phyloP scores from a whole-genome alignment of 1,139 yeast genomes.

The Candida buenavistaensis region DNA sequence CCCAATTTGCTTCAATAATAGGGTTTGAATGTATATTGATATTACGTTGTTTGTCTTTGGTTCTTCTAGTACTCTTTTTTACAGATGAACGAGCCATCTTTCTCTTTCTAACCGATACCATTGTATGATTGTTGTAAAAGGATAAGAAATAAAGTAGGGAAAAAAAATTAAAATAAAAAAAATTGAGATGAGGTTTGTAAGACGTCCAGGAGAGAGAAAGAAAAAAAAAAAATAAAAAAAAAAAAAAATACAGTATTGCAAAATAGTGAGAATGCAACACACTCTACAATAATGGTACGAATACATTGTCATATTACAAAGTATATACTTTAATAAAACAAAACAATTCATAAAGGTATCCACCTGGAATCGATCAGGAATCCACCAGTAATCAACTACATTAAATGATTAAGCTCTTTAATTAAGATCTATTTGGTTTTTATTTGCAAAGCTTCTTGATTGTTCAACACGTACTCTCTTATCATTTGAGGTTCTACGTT shows the following conservation, averaged over 20 bases:
- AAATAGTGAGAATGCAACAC: too few relatives aligned
- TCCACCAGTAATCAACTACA: too few relatives aligned
- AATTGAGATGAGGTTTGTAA: constrained; percentile 5
- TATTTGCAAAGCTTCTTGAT: constrained; percentile 1
- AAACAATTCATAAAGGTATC: too few relatives aligned
- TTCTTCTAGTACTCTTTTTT: constrained; percentile 64
- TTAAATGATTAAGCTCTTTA: too few relatives aligned
- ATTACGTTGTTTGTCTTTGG: constrained; percentile 67
- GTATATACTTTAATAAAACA: too few relatives aligned
- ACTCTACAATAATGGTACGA: too few relatives aligned
- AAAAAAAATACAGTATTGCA: neutral
- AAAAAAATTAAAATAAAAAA: constrained; percentile 1
- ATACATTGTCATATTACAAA: too few relatives aligned
- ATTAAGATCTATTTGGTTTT: too few relatives aligned
- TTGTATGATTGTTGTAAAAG: constrained; percentile 18
- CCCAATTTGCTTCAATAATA: constrained; percentile 90
- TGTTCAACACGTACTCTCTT: neutral
- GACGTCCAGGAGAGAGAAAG: constrained; percentile 1
- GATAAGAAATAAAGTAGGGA: neutral
- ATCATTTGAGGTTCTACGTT: neutral
- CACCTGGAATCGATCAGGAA: too few relatives aligned
- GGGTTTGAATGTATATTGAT: constrained; percentile 70
- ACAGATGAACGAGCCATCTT: constrained; percentile 76
- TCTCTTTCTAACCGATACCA: constrained; percentile 86
- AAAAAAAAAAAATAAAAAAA: neutral